Conservation (phyloP, 495 filamentous ascomycete genomes). For the Podospora didyma region DNA sequence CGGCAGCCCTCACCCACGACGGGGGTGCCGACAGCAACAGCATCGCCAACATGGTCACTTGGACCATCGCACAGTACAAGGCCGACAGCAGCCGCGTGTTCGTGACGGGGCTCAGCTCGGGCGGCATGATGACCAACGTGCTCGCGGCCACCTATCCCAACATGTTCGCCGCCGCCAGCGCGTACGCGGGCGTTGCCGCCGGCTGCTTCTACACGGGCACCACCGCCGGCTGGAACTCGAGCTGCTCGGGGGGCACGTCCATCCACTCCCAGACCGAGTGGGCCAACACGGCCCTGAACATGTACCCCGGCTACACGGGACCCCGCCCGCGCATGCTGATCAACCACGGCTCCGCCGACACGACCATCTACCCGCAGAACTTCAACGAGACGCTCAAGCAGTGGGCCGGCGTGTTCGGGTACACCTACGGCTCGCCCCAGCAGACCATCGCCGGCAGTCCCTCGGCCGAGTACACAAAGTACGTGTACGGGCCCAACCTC, state of each 20-base stretch:
- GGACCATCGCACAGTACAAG: constrained; percentile 43
- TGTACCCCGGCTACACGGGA: constrained; percentile 50
- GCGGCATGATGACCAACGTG: constrained; percentile 51
- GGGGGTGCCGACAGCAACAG: constrained; percentile 56
- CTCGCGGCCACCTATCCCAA: constrained; percentile 55
- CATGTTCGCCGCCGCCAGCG: constrained; percentile 51
- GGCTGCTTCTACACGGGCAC: constrained; percentile 53
- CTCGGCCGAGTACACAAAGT: constrained; percentile 35
- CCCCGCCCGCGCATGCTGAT: constrained; percentile 54
- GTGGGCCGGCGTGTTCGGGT: constrained; percentile 46
- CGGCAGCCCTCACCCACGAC: constrained; percentile 49
- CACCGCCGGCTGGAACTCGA: constrained; percentile 42
- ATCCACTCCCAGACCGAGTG: constrained; percentile 38
- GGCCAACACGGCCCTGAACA: constrained; percentile 39
- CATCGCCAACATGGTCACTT: constrained; percentile 60
- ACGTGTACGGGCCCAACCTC: constrained; percentile 43
- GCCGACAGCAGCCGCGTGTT: constrained; percentile 48
- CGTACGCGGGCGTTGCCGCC: constrained; percentile 57
- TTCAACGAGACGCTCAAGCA: constrained; percentile 51
- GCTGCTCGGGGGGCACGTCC: constrained; percentile 40
- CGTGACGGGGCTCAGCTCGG: constrained; percentile 50
- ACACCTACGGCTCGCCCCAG: constrained; percentile 28
- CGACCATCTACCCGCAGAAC: constrained; percentile 45
- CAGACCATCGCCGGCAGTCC: constrained; percentile 28
- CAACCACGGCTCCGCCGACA: constrained; percentile 47